Conservation (phyloP, 148 eudicot species). For the Rhododendron henanense region DNA sequence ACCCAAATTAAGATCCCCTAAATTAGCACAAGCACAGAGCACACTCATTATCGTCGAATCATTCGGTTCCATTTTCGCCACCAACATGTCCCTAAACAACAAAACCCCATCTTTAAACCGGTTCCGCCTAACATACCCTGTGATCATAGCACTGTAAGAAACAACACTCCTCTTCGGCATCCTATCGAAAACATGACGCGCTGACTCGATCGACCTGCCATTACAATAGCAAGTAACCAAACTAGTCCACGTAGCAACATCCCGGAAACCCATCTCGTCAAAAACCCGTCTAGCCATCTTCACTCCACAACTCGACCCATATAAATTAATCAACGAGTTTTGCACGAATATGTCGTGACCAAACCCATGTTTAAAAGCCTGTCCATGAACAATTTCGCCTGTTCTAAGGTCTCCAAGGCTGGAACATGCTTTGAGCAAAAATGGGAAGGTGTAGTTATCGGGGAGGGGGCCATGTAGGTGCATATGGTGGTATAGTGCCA, state of each 20-base stretch:
- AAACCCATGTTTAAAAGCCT: background rate
- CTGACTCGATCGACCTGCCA: background rate
- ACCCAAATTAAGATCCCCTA: background rate
- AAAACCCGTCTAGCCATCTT: background rate
- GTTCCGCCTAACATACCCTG: background rate
- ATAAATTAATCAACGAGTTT: slow-evolving; percentile 1
- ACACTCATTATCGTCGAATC: slow-evolving; percentile 8
- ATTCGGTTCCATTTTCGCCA: background rate
- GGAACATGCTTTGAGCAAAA: slow-evolving; percentile 1
- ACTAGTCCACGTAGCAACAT: slow-evolving; percentile 9
- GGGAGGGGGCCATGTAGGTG: background rate
- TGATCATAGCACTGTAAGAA: slow-evolving; percentile 11
- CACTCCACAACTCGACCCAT: background rate
- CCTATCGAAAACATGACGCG: background rate
- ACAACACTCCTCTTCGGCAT: slow-evolving; percentile 6
- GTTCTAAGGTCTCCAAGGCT: background rate
- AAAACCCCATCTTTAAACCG: background rate
- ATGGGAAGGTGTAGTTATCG: slow-evolving; percentile 10
- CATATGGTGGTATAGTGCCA: background rate
- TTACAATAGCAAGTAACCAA: slow-evolving; percentile 6
- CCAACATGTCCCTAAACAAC: slow-evolving; percentile 7
- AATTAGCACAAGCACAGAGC: slow-evolving; percentile 7
- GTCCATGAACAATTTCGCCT: background rate
- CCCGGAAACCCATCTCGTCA: slow-evolving; percentile 6
- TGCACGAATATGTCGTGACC: background rate